phyloP scores from a whole-genome alignment of 192 early-diverging fungal species.

The Paraglomus occultum region DNA sequence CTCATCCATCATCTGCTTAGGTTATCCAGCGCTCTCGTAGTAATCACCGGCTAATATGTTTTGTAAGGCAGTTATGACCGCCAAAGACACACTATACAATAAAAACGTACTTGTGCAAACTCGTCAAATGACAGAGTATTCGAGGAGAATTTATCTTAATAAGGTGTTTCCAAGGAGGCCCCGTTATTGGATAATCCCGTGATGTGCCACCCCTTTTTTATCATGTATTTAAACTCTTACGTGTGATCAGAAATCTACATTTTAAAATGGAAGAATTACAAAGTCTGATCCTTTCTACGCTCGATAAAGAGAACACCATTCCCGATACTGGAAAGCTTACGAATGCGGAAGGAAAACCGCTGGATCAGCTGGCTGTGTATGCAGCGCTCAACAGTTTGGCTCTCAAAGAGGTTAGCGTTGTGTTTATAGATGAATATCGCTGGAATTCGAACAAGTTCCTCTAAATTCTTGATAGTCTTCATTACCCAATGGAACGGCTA shows the following conservation, averaged over 20 bases:
- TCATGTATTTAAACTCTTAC: too few relatives aligned
- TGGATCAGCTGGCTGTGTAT: conserved; percentile 68
- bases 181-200: too few relatives aligned
- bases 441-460: background rate
- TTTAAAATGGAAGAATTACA: conserved; percentile 48
- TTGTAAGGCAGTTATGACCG: background rate
- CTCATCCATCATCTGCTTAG: conserved; percentile 12
- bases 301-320: conserved; percentile 73
- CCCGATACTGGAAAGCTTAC: conserved; percentile 63
- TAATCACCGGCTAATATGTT: conserved; percentile 2
- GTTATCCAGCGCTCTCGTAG: conserved; percentile 8
- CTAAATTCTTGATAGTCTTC: background rate
- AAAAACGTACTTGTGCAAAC: too few relatives aligned
- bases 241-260: too few relatives aligned
- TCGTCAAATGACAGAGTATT: too few relatives aligned
- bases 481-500: conserved; percentile 11
- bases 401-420: conserved; percentile 72
- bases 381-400: conserved; percentile 84
- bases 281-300: conserved; percentile 56
- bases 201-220: too few relatives aligned
- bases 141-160: too few relatives aligned
- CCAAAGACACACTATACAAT: conserved; percentile 3
- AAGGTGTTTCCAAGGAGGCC: too few relatives aligned
- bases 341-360: conserved; percentile 50
- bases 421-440: background rate